These are phyloP conservation scores for Picea glauca DNA, from an alignment of 75 land plant species.

Conservation along the genomic window DNA sequence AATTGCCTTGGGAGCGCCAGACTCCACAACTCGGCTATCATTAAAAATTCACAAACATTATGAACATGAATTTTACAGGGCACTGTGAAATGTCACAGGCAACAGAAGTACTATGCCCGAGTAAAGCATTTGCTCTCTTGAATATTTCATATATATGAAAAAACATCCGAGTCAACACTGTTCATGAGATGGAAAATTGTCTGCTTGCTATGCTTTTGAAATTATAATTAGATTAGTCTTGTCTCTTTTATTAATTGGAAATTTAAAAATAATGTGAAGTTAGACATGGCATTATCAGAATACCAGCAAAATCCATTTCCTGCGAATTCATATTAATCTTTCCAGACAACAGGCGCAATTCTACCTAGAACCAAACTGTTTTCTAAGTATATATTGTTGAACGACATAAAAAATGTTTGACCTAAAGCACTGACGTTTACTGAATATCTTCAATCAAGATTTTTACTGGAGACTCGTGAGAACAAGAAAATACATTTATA, in stretches of 20 bases:
- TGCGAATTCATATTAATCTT: background rate
- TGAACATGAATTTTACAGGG: slow-evolving; percentile 1
- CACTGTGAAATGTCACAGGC: background rate
- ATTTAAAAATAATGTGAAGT: background rate
- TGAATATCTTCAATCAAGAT: background rate
- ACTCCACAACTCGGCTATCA: slow-evolving; percentile 75
- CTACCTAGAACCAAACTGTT: background rate
- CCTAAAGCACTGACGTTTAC: background rate
- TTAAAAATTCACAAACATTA: background rate
- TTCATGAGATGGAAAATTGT: background rate
- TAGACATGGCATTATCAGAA: background rate
- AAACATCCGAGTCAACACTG: background rate
- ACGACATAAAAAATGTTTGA: background rate
- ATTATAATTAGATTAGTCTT: background rate
- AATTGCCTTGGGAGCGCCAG: slow-evolving; percentile 55
- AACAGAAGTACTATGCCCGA: slow-evolving; percentile 6
- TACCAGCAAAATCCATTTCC: background rate
- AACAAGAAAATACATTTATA: background rate
- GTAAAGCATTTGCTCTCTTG: background rate
- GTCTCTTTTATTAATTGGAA: background rate
- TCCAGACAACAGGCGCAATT: background rate
- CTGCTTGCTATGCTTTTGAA: background rate
- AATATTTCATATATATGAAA: background rate
- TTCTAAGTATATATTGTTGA: background rate
- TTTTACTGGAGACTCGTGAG: background rate